A percentile compares a stretch with the other conserved stretches of the same genome.
phyloP scores from a whole-genome alignment of 495 filamentous ascomycete species.

The Terfezia boudieri region DNA sequence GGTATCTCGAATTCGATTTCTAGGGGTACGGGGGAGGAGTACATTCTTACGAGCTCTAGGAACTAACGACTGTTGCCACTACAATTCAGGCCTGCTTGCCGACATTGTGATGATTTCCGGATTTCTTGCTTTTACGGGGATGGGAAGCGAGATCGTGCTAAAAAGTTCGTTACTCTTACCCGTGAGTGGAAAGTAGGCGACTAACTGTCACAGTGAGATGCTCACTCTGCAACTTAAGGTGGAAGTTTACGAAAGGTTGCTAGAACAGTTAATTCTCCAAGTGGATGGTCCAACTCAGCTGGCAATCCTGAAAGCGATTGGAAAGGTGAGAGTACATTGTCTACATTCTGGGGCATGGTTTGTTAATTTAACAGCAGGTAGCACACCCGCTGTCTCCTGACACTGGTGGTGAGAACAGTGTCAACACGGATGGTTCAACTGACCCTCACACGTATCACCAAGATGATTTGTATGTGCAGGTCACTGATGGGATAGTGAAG shows the following conservation, averaged over 20 bases:
- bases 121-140: constrained; percentile 32
- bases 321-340: constrained; percentile 6
- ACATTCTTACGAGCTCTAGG: too few relatives aligned
- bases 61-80: too few relatives aligned
- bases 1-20: background rate
- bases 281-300: constrained; percentile 29
- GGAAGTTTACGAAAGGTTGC: constrained; percentile 24
- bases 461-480: too few relatives aligned
- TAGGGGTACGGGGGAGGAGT: too few relatives aligned
- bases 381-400: too few relatives aligned
- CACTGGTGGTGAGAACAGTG: too few relatives aligned
- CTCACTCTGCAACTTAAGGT: constrained; percentile 29
- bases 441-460: too few relatives aligned
- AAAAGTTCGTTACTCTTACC: constrained; percentile 22
- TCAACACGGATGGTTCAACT: too few relatives aligned
- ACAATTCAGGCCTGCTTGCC: constrained; percentile 23
- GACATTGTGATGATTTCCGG: constrained; percentile 31
- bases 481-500: background rate
- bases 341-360: too few relatives aligned
- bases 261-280: constrained; percentile 22
- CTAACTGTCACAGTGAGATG: constrained; percentile 19
- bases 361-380: too few relatives aligned
- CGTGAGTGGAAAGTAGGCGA: background rate
- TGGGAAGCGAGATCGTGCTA: constrained; percentile 35
- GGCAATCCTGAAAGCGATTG: constrained; percentile 21